Conservation (phyloP, 495 filamentous ascomycete genomes). For the Cudoniella acicularis region DNA sequence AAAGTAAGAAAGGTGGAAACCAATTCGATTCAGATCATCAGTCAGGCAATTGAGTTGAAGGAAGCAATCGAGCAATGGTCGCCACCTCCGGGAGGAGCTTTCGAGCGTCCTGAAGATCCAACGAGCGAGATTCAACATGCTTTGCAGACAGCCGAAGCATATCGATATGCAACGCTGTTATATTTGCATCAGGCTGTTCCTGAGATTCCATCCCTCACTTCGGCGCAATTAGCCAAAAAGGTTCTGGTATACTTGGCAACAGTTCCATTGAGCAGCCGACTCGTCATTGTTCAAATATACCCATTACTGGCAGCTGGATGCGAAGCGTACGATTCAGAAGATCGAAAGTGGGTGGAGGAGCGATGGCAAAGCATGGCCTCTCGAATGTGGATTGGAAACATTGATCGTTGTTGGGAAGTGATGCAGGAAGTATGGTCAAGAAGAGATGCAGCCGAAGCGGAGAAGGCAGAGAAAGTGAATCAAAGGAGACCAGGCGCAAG, state of each 20-base stretch:
- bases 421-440: conserved; percentile 53
- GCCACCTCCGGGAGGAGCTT: conserved; percentile 43
- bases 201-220: conserved; percentile 58
- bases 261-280: conserved; percentile 58
- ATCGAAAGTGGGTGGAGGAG: conserved; percentile 64
- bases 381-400: conserved; percentile 67
- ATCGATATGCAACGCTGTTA: conserved; percentile 70
- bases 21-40: conserved; percentile 61
- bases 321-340: conserved; percentile 57
- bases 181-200: conserved; percentile 78
- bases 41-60: conserved; percentile 63
- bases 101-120: conserved; percentile 64
- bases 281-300: conserved; percentile 74
- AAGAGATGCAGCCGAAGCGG: conserved; percentile 44
- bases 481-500: conserved; percentile 10
- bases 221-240: conserved; percentile 58
- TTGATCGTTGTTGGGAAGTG: conserved; percentile 61
- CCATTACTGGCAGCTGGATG: conserved; percentile 71
- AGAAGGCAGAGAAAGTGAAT: conserved; percentile 23
- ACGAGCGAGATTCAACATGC: conserved; percentile 62
- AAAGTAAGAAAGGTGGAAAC: conserved; percentile 52
- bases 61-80: conserved; percentile 60
- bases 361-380: conserved; percentile 61
- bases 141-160: conserved; percentile 70
- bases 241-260: conserved; percentile 59